These are phyloP conservation scores for Daldinia decipiens DNA, from an alignment of 495 filamentous ascomycete species.

Conservation along the genomic window DNA sequence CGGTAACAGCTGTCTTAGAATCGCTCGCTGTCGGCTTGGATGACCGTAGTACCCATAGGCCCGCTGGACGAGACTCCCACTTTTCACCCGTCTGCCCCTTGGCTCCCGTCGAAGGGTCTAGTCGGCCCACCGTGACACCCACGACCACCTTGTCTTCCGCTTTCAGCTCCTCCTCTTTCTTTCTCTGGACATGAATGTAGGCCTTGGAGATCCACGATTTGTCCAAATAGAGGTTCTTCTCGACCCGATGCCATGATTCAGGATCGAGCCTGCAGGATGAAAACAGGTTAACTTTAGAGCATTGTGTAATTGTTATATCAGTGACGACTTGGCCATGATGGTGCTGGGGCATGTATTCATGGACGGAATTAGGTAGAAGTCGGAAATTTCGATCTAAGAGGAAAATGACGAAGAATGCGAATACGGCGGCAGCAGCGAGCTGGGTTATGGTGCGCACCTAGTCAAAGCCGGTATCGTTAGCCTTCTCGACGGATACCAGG, in stretches of 20 bases:
- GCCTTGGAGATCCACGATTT: constrained; percentile 78
- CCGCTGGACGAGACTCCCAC: constrained; percentile 84
- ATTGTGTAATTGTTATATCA: constrained; percentile 85
- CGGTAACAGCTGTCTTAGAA: constrained; percentile 79
- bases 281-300: constrained; percentile 78
- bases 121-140: constrained; percentile 80
- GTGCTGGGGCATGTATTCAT: constrained; percentile 83
- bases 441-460: constrained; percentile 87
- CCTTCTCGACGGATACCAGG: background rate
- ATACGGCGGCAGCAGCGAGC: constrained; percentile 70
- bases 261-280: constrained; percentile 81
- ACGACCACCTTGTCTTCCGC: constrained; percentile 80
- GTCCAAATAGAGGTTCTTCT: constrained; percentile 90
- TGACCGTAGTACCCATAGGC: constrained; percentile 88
- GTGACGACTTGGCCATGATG: constrained; percentile 84
- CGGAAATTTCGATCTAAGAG: constrained; percentile 83
- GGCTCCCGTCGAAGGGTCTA: constrained; percentile 71
- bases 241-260: constrained; percentile 81
- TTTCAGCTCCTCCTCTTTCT: constrained; percentile 87
- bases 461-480: constrained; percentile 26
- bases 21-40: constrained; percentile 80
- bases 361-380: constrained; percentile 82
- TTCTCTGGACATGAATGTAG: constrained; percentile 85
- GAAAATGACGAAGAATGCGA: constrained; percentile 75
- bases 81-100: constrained; percentile 67